These are phyloP conservation scores for Skeletonema tropicum DNA, from an alignment of 108 stramenopile species.

Conservation along the genomic window DNA sequence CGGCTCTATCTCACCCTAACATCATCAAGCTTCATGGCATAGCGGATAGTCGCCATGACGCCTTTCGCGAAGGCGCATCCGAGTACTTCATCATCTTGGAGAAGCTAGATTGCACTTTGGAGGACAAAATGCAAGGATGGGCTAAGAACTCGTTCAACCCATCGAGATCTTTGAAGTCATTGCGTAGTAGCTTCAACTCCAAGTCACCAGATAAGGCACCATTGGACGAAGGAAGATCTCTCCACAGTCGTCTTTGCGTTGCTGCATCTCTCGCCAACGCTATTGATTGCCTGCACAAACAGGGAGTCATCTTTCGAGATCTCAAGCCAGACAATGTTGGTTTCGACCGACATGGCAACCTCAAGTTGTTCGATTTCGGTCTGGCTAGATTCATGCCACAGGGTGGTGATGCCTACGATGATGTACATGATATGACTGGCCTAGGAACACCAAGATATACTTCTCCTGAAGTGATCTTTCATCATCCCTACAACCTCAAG, in stretches of 20 bases:
- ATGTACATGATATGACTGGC: conserved; percentile 72
- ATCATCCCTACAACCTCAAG: conserved; percentile 69
- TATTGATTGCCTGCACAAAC: conserved; percentile 73
- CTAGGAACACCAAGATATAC: conserved; percentile 70
- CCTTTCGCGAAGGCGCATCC: background rate
- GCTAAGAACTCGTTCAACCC: conserved; percentile 25
- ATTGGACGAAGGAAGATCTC: background rate
- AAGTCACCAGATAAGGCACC: too few species aligned
- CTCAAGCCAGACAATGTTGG: conserved; percentile 17
- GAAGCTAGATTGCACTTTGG: conserved; percentile 66
- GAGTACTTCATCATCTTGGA: conserved; percentile 84
- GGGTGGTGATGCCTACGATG: conserved; percentile 69
- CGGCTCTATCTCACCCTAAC: background rate
- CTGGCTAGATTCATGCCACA: background rate
- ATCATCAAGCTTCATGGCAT: conserved; percentile 5
- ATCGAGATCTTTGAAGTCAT: conserved; percentile 16
- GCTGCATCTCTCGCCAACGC: conserved; percentile 52
- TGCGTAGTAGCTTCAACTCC: conserved; percentile 14
- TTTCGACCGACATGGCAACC: background rate
- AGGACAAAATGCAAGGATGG: conserved; percentile 73
- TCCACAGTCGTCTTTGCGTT: conserved; percentile 58
- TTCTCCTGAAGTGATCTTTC: conserved; percentile 9
- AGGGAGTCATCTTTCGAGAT: conserved; percentile 80
- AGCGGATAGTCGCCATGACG: background rate
- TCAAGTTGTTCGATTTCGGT: background rate